Conservation (phyloP, 306 rosid species). For the Echinosophora koreensis region DNA sequence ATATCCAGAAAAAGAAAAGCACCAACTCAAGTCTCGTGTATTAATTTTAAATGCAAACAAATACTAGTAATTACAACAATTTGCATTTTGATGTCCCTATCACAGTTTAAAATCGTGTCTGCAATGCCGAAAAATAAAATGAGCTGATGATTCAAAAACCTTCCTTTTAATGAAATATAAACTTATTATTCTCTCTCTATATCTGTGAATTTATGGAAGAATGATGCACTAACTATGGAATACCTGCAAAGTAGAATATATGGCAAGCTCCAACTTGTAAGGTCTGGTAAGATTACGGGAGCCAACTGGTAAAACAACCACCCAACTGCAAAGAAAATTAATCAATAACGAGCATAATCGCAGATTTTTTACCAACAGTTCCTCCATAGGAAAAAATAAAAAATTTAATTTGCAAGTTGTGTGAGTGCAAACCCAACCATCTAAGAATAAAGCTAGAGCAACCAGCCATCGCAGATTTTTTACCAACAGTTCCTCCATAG, state of each 20-base stretch:
- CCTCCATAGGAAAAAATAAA: conserved; percentile 3
- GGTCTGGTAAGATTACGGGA: conserved; percentile 71
- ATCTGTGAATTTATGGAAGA: conserved; percentile 18
- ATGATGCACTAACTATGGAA: conserved; percentile 2
- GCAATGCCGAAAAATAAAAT: conserved; percentile 3
- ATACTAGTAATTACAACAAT: conserved; percentile 28
- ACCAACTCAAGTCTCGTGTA: conserved; percentile 28
- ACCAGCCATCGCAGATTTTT: conserved; percentile 17
- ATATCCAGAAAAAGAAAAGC: conserved; percentile 14
- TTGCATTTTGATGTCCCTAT: conserved; percentile 14
- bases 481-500: neutral
- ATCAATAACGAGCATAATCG: conserved; percentile 38
- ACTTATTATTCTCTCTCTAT: conserved; percentile 12
- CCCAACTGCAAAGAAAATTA: conserved; percentile 81
- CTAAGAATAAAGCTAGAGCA: conserved; percentile 30
- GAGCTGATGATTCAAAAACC: conserved; percentile 5
- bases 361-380: neutral
- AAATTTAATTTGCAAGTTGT: conserved; percentile 16
- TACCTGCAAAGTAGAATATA: conserved; percentile 88
- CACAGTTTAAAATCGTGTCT: conserved; percentile 7
- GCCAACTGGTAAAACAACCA: conserved; percentile 83
- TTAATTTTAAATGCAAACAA: conserved; percentile 17
- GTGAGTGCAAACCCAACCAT: conserved; percentile 41
- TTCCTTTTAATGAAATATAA: conserved; percentile 18
- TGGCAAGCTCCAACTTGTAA: conserved; percentile 95